Percentiles rank a stretch among this genome's conserved stretches.
Evolutionary conservation across 1,139 yeast species (phyloP).

Genomic region (Hansenula sp.): DNA sequence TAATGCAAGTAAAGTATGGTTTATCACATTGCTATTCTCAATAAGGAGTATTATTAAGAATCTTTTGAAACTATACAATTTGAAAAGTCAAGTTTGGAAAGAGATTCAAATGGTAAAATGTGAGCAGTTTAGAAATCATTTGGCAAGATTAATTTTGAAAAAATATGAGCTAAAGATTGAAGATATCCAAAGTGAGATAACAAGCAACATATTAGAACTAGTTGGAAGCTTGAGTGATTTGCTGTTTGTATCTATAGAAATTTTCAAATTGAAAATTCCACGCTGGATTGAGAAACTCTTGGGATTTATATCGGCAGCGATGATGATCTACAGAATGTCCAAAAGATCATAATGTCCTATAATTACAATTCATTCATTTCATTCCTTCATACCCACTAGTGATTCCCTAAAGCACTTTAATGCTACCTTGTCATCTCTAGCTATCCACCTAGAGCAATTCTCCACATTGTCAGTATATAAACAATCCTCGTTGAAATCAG

Average conservation of each 20-base stretch:
- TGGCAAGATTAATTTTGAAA: conserved; percentile 13
- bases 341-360: conserved; percentile 8
- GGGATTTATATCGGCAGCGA: conserved; percentile 17
- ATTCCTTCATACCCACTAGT: conserved; percentile 1
- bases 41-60: conserved; percentile 13
- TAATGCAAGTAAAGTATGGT: conserved; percentile 23
- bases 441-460: conserved; percentile 33
- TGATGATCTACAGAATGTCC: conserved; percentile 21
- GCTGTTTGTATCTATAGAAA: conserved; percentile 20
- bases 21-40: conserved; percentile 18
- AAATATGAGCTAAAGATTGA: conserved; percentile 17
- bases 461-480: conserved; percentile 25
- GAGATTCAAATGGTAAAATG: conserved; percentile 11
- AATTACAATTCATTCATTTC: too few species aligned
- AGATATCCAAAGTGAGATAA: conserved; percentile 14
- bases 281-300: conserved; percentile 16
- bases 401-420: conserved; percentile 14
- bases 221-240: conserved; percentile 19
- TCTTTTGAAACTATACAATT: conserved; percentile 9
- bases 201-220: conserved; percentile 13
- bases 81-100: conserved; percentile 9
- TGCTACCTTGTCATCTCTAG: conserved; percentile 28
- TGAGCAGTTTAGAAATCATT: conserved; percentile 4
- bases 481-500: conserved; percentile 35
- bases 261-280: conserved; percentile 18